A percentile compares a stretch with the other conserved stretches of the same genome.
These are phyloP conservation scores for Dentipellis fragilis DNA, from an alignment of 768 basidiomycete genomes.

Conservation along the genomic window DNA sequence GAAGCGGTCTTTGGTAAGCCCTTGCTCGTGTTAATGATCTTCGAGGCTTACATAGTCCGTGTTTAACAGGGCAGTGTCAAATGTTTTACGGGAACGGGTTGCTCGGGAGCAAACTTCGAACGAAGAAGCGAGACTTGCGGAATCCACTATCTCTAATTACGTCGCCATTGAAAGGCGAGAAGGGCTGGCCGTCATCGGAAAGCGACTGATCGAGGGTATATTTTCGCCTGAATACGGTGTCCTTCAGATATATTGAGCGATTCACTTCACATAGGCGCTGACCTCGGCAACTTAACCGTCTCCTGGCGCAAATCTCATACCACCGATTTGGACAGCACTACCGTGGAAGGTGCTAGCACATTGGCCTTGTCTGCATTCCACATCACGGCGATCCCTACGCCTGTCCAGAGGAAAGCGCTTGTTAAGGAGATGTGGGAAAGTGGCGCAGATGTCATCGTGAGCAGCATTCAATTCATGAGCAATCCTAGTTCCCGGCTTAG, in stretches of 20 bases:
- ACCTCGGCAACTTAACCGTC: slow-evolving; percentile 33
- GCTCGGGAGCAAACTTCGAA: slow-evolving; percentile 12
- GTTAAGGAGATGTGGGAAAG: slow-evolving; percentile 88
- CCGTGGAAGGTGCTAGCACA: slow-evolving; percentile 35
- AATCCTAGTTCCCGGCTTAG: neutral
- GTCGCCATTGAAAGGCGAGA: slow-evolving; percentile 70
- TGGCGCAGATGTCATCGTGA: slow-evolving; percentile 75
- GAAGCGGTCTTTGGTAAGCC: slow-evolving; percentile 71
- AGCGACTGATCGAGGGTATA: slow-evolving; percentile 50
- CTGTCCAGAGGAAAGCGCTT: slow-evolving; percentile 50
- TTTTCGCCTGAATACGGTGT: neutral
- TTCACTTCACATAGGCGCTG: slow-evolving; percentile 29
- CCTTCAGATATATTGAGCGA: too few relatives aligned
- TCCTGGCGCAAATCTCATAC: slow-evolving; percentile 49
- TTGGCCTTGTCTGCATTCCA: slow-evolving; percentile 82
- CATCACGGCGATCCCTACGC: slow-evolving; percentile 60
- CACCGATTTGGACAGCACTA: slow-evolving; percentile 28
- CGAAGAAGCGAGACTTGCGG: slow-evolving; percentile 27
- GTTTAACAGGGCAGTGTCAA: slow-evolving; percentile 50
- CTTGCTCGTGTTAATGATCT: neutral
- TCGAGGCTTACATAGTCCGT: slow-evolving; percentile 1
- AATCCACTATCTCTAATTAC: slow-evolving; percentile 52
- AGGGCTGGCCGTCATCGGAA: slow-evolving; percentile 58
- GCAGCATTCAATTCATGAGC: slow-evolving; percentile 4
- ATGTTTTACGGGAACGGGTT: slow-evolving; percentile 45